These are phyloP conservation scores for Xylariales sp. DNA, from an alignment of 2,329 filamentous ascomycete species.

Conservation along the genomic window DNA sequence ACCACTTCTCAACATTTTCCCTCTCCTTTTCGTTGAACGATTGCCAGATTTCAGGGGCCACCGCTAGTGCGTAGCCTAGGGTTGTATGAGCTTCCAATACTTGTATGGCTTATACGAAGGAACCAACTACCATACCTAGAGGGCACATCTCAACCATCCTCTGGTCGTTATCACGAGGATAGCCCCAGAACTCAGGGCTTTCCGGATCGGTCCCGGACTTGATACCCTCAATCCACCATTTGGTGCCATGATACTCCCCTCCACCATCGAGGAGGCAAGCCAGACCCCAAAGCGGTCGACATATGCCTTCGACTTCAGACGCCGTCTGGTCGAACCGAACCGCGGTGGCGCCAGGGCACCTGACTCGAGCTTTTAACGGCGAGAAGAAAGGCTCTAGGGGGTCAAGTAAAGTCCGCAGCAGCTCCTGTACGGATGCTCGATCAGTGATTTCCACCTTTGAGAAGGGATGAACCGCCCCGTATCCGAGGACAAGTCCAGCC, in stretches of 20 bases:
- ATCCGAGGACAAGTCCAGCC: slow-evolving; percentile 60
- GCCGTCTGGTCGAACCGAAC: slow-evolving; percentile 82
- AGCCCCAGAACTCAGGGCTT: slow-evolving; percentile 79
- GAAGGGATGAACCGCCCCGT: slow-evolving; percentile 66
- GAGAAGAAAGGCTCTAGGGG: slow-evolving; percentile 80
- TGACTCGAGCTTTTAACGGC: slow-evolving; percentile 71
- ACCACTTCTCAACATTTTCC: slow-evolving; percentile 75
- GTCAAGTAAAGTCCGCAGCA: slow-evolving; percentile 73
- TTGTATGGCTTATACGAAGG: slow-evolving; percentile 13
- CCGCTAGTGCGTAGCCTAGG: slow-evolving; percentile 74
- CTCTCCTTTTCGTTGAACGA: slow-evolving; percentile 71
- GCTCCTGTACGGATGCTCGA: slow-evolving; percentile 68
- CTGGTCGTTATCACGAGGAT: slow-evolving; percentile 80
- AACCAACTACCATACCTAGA: slow-evolving; percentile 59
- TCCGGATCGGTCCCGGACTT: slow-evolving; percentile 77
- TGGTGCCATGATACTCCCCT: slow-evolving; percentile 70
- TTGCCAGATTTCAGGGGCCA: slow-evolving; percentile 75
- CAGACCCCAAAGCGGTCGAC: slow-evolving; percentile 80
- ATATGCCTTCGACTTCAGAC: slow-evolving; percentile 81
- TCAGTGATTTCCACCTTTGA: slow-evolving; percentile 62
- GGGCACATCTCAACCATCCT: slow-evolving; percentile 89
- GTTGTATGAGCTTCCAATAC: slow-evolving; percentile 8
- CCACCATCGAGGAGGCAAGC: slow-evolving; percentile 76
- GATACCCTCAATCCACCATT: slow-evolving; percentile 77
- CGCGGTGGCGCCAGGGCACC: slow-evolving; percentile 75